Conservation (phyloP, 108 stramenopile genomes). For the Conticribra guillardii region DNA sequence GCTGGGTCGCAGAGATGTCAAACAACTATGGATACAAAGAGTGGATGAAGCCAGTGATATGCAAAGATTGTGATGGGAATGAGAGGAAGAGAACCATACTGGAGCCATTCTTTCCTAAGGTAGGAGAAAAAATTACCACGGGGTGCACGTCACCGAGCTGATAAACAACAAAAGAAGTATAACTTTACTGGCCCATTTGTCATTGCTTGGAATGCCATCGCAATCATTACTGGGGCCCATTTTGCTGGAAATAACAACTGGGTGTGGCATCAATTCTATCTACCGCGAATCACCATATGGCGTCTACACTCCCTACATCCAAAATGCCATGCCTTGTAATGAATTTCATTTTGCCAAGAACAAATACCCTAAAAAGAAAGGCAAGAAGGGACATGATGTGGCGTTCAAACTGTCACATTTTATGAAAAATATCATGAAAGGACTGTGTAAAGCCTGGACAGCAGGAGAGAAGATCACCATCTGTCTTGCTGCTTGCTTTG, state of each 20-base stretch:
- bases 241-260: conserved; percentile 1
- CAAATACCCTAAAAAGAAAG: background rate
- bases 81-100: background rate
- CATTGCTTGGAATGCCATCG: background rate
- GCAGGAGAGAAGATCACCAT: conserved; percentile 7
- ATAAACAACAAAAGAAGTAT: background rate
- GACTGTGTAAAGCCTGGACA: conserved; percentile 7
- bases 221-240: conserved; percentile 1
- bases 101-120: background rate
- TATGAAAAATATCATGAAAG: conserved; percentile 8
- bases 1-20: background rate
- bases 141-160: conserved; percentile 2
- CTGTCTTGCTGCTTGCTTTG: background rate
- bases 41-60: background rate
- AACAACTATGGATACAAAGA: conserved; percentile 2
- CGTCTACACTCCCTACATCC: conserved; percentile 2
- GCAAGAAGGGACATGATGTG: background rate
- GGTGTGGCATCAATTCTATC: background rate
- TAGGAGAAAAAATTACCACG: background rate
- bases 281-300: conserved; percentile 2
- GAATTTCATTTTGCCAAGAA: conserved; percentile 19
- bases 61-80: conserved; percentile 4
- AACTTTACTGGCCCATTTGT: background rate
- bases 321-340: conserved; percentile 10
- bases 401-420: conserved; percentile 9